Base-by-base conservation (phyloP, 768 basidiomycete genomes). In the Mrakia frigida region DNA sequence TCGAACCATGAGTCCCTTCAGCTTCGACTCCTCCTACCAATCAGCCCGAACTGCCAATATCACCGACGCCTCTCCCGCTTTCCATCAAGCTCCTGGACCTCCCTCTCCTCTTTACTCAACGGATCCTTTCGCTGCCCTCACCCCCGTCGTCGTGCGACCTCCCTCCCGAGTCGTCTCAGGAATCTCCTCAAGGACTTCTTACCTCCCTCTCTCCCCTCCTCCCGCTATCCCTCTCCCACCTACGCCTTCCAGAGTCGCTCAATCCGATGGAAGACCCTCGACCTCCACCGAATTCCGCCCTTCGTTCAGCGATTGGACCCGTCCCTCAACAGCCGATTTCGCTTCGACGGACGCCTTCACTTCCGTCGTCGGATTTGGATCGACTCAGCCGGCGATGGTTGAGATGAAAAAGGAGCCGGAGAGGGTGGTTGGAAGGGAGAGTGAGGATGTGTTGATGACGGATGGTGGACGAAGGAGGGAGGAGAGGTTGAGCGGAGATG, bases 11-110 rank as follows among this genome's bases (percentile, higher is more conserved):
- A 43, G 39, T 11, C 39, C 65, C 25, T 68, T 35, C 35, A 39
- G 35, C 25, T 68, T 68, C 65, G 39, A 68, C 65, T 68, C 65
- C 21, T 68, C 65, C 65, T 39, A 39, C 37, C 65, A 68, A n/a
- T 39, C 65, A 6, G 65, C 65, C 33, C 16, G 35, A 25, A 68
- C 65, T 3, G 65, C 37, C 65, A 41, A 68, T 39, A 68, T 68
- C 25, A 39, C 65, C 65, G 65, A 68, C 21, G 11, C 37, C 23
- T 73, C 14, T 7, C 43, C 35, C 37, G 72, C 37, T 60, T 43
- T 73, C 6, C 35, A 18, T 18, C 56, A 56, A 43, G 25, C 60
- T 23, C 41, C 41, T 6, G 46, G 61, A 25, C 73, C 43, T 16
- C 31, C 43, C 16, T 67, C 73, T 25, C 73, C 65, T 18, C 35